Evolutionary conservation across 176 grass and related monocot genomes (phyloP), one percentile per base, ranked within the genome.

Genomic region (Triticum dicoccoides): DNA sequence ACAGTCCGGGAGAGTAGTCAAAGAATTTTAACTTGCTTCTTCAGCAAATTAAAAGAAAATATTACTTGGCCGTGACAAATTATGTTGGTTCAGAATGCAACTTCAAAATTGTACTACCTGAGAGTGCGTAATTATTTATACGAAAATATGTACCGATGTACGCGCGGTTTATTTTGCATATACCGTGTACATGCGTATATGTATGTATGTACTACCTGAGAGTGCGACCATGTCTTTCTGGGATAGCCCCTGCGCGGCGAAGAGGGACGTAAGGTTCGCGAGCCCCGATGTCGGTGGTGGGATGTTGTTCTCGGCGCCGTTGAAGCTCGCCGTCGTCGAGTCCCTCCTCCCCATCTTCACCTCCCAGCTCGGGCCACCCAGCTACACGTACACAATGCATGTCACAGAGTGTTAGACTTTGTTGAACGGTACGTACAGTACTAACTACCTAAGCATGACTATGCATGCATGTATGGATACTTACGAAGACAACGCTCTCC

Each of bases 291-390:
- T 88, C 15, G 91, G 94, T 4, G 73, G n/a, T 5, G 91, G 94
- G 33, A 96, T 96, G 83, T 87, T 76, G 3, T 90, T 87, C 51
- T 88, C 90, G 6, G 91, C 94, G 58, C 20, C 61, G 27, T 12
- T 30, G 52, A 85, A 75, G 79, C 89, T 96, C 71, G 94, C 94
- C 69, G 87, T 88, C 61, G 11, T 93, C 14, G 94, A 93, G 67
- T 96, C 94, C 45, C 88, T 95, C 74, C 93, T 83, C 5, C 91
- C 93, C 77, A 90, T 3, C 81, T 92, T 95, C 44, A 95, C 93
- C 44, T 81, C 37, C 93, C 93, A 95, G 79, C 25, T 81, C 24
- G 85, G 90, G 3, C 93, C 93, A 32, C 85, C 93, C 8, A 95
- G 88, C 93, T 95, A 6, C 32, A 45, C 27, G 14, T 41, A 25